phyloP scores from a whole-genome alignment of 352 stramenopile species.

The Paralagenidium karlingii region DNA sequence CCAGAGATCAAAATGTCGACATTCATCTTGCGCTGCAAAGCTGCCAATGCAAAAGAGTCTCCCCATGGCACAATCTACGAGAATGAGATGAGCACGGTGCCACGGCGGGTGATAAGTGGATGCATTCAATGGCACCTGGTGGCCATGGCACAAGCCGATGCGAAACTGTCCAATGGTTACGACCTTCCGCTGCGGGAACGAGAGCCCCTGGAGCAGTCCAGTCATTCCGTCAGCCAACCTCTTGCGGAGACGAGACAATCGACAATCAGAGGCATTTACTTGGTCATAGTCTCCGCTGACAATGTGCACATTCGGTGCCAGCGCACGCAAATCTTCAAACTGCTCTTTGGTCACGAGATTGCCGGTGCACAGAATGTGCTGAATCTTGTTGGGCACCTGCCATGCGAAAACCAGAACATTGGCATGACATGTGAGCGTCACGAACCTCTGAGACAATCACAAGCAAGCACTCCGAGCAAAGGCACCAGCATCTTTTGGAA shows the following conservation, averaged over 20 bases:
- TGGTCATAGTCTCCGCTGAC: conserved; percentile 93
- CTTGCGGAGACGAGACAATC: not conserved
- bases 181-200: conserved; percentile 92
- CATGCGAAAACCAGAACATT: conserved; percentile 6
- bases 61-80: conserved; percentile 86
- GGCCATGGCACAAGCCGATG: conserved; percentile 95
- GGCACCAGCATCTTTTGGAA: conserved; percentile 89
- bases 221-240: not conserved
- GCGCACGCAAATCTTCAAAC: conserved; percentile 89
- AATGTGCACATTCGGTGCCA: conserved; percentile 95
- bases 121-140: conserved; percentile 86
- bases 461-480: not conserved
- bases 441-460: not conserved
- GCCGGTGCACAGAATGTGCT: conserved; percentile 97
- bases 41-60: conserved; percentile 75
- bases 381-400: conserved; percentile 96
- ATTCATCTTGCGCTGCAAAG: conserved; percentile 90
- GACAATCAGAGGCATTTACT: conserved; percentile 10
- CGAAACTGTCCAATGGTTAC: conserved; percentile 94
- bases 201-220: conserved; percentile 21
- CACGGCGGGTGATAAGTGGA: not conserved
- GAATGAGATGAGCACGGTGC: not conserved
- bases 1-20: conserved; percentile 96
- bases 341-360: conserved; percentile 94
- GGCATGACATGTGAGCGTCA: not conserved